phyloP scores from a whole-genome alignment of 345 rosid genomes.

The Brassica rapa region DNA sequence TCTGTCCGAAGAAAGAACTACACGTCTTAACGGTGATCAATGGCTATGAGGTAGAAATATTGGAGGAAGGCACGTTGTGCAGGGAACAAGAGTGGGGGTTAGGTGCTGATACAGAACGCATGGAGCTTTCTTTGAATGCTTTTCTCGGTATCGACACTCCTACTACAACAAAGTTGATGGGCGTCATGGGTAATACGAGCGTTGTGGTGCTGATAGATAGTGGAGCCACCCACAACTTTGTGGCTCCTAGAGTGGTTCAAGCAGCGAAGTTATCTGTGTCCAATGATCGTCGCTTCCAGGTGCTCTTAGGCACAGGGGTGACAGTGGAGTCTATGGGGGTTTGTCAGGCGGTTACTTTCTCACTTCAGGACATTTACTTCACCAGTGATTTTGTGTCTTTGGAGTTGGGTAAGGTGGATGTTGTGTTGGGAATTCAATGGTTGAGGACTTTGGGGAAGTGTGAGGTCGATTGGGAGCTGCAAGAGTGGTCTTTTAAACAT shows the following conservation, averaged over 20 bases:
- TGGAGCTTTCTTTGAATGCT: not conserved
- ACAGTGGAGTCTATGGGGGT: not conserved
- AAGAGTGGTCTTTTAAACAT: not conserved
- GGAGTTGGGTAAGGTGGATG: not conserved
- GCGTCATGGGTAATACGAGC: not conserved
- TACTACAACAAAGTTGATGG: not conserved
- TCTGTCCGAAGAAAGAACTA: not conserved
- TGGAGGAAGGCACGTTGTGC: not conserved
- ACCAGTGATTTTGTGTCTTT: not conserved
- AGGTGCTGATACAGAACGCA: too few relatives aligned
- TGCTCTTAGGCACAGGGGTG: not conserved
- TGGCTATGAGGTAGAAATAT: not conserved
- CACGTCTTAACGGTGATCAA: not conserved
- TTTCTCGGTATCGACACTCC: not conserved
- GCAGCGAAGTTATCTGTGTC: too few relatives aligned
- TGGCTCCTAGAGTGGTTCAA: not conserved
- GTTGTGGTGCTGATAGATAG: not conserved
- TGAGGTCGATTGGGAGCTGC: not conserved
- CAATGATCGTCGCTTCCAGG: not conserved
- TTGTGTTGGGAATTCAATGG: not conserved
- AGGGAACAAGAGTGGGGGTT: too few relatives aligned
- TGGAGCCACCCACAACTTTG: not conserved
- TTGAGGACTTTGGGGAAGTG: not conserved
- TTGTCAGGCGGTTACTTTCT: not conserved
- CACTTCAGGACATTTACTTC: not conserved